Percentiles rank a stretch among this genome's conserved stretches.
Conservation (phyloP, 768 basidiomycete species). For the Kwoniella heveanensis region DNA sequence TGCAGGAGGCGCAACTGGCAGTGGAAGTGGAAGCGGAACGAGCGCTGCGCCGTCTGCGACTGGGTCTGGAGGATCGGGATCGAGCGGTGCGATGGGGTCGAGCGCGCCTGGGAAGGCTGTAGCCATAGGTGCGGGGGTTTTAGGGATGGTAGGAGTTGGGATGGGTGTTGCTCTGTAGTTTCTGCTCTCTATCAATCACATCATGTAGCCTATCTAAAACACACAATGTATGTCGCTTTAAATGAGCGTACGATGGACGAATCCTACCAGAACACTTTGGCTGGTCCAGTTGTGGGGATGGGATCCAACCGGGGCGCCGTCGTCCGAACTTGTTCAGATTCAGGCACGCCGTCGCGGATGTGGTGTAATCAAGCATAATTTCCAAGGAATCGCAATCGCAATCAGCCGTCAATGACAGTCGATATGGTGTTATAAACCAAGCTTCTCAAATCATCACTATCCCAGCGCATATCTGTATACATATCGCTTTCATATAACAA, state of each 20-base stretch:
- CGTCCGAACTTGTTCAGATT: background rate
- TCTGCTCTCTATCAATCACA: no score
- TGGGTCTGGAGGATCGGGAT: background rate
- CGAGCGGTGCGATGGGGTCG: background rate
- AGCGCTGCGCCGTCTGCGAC: constrained; percentile 6
- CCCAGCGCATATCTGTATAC: no score
- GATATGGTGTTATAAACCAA: no score
- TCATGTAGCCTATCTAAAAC: background rate
- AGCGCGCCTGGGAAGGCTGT: background rate
- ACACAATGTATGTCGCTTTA: background rate
- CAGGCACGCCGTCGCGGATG: background rate
- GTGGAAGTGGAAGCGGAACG: constrained; percentile 1
- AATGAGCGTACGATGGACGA: no score
- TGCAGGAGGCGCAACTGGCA: background rate
- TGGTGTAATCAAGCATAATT: constrained; percentile 1
- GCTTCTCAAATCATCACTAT: no score
- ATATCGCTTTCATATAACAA: no score
- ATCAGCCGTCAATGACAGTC: no score
- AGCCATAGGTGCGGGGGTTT: constrained; percentile 2
- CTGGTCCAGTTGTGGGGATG: no score
- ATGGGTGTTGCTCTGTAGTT: constrained; percentile 11
- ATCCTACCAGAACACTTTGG: no score
- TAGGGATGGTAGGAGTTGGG: constrained; percentile 3
- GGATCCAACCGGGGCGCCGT: background rate
- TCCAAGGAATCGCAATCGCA: no score